Evolutionary conservation across 306 rosid genomes (phyloP).

Genomic region (Gastrolobium villosum): DNA sequence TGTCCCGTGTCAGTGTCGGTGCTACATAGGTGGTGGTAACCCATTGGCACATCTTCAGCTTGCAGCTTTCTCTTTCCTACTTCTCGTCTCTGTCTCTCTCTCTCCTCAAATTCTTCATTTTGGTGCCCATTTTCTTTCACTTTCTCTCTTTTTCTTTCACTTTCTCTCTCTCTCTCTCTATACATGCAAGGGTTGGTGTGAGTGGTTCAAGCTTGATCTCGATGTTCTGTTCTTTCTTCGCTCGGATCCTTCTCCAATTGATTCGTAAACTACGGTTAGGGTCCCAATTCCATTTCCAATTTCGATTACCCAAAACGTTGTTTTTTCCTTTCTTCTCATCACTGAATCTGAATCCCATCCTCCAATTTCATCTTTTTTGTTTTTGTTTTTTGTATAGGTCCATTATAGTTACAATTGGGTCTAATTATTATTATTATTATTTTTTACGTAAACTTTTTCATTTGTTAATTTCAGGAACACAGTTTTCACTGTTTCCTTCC

Average conservation of each 20-base stretch:
- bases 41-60: slow-evolving; percentile 23
- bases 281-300: slow-evolving; percentile 29
- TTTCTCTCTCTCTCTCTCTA: background rate
- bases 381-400: background rate
- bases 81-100: background rate
- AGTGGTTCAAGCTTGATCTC: slow-evolving; percentile 47
- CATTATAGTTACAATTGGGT: background rate
- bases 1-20: too few relatives aligned
- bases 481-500: slow-evolving; percentile 47
- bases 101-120: background rate
- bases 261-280: slow-evolving; percentile 60
- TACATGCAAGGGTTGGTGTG: slow-evolving; percentile 10
- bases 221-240: slow-evolving; percentile 55
- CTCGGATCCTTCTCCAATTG: slow-evolving; percentile 52
- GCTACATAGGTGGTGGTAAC: too few relatives aligned
- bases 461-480: slow-evolving; percentile 56
- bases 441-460: background rate
- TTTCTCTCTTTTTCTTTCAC: background rate
- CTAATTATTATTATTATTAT: background rate
- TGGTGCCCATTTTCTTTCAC: background rate
- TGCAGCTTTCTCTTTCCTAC: slow-evolving; percentile 2
- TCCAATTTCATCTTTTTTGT: background rate
- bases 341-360: slow-evolving; percentile 26
- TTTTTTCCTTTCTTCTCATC: background rate
- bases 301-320: background rate